phyloP scores from a whole-genome alignment of 306 rosid genomes.

The Vachellia pachyceras region DNA sequence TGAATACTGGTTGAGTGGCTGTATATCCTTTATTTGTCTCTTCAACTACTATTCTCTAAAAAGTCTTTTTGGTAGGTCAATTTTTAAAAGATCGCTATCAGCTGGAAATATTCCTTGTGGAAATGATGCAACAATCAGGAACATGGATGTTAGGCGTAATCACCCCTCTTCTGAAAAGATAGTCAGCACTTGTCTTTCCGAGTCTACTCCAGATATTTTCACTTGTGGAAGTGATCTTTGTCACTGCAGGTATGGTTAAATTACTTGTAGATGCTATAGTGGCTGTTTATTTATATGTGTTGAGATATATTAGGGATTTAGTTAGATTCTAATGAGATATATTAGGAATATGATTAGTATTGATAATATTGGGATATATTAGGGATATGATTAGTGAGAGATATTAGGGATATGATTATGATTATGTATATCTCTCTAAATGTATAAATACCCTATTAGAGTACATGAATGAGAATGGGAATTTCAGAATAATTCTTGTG shows the following conservation, averaged over 20 bases:
- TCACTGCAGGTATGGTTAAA: slow-evolving; percentile 51
- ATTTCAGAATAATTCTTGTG: too few species aligned
- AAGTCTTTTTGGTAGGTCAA: slow-evolving; percentile 44
- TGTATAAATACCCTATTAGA: too few species aligned
- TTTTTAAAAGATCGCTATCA: slow-evolving; percentile 68
- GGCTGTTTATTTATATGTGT: slow-evolving; percentile 9
- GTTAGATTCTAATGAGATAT: too few species aligned
- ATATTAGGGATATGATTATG: too few species aligned
- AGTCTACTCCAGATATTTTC: slow-evolving; percentile 53
- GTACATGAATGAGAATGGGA: too few species aligned
- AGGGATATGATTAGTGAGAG: too few species aligned
- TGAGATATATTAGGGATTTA: too few species aligned
- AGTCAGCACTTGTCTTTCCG: slow-evolving; percentile 41
- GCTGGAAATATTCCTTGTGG: slow-evolving; percentile 61
- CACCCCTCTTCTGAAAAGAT: slow-evolving; percentile 44
- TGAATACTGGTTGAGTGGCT: neutral
- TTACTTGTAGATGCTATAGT: slow-evolving; percentile 19
- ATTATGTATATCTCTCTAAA: too few species aligned
- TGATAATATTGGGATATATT: too few species aligned
- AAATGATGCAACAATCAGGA: slow-evolving; percentile 48
- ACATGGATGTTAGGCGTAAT: slow-evolving; percentile 34
- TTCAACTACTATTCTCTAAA: slow-evolving; percentile 23
- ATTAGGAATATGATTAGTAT: too few species aligned
- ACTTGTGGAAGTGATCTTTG: slow-evolving; percentile 48
- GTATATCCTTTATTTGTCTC: slow-evolving; percentile 14